Base-by-base conservation (phyloP, 805 yeast species). In the Wickerhamiella slavikovae region DNA sequence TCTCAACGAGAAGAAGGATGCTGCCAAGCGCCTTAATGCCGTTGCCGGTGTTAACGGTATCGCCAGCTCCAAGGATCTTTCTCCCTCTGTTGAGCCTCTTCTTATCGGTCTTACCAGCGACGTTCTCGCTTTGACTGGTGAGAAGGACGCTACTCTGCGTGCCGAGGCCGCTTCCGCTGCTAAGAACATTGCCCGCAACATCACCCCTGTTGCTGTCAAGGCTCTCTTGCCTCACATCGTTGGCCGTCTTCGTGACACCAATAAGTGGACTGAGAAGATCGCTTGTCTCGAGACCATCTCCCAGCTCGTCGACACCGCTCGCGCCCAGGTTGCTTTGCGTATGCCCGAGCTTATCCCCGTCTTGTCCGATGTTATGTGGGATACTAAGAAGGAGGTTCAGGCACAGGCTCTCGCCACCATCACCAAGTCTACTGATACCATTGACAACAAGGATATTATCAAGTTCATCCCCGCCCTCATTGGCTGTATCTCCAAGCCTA, bases 331-430 rank as follows among this genome's bases (percentile, higher is more conserved):
- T 47, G 93, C 98, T 48, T 70, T 89, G 52, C 82, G 98, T 71
- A 89, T 89, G 96, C 93, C 96, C 52, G 96, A 89, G 69, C 72
- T 89, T 58, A 85, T 89, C 52, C 98, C 99, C 60, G 89, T 75
- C 45, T 66, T 89, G 51, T 89, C 98, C 48, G 99, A 89, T 68
- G 80, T 95, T 51, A 89, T 89, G 96, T 89, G 99, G 99, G 98
- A 89, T 64, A 89, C 99, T 63, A 89, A 89, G 74, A 67, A 69
- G 62, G 96, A 89, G 55, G 98, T 89, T 56, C 89, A 89, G 75
- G 69, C 66, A 47, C 93, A 91, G 57, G 96, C 99, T 42, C 77
- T 89, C 48, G 73, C 72, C 51, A 80, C 96, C 60, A 82, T 89
- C 71, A 68, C 83, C 60, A 79, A 80, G 64, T 73, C 93, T 47